Evolutionary conservation across 169 alveolate species (phyloP), one percentile per base, ranked within the genome.

Genomic region (Cryptosporidium felis): DNA sequence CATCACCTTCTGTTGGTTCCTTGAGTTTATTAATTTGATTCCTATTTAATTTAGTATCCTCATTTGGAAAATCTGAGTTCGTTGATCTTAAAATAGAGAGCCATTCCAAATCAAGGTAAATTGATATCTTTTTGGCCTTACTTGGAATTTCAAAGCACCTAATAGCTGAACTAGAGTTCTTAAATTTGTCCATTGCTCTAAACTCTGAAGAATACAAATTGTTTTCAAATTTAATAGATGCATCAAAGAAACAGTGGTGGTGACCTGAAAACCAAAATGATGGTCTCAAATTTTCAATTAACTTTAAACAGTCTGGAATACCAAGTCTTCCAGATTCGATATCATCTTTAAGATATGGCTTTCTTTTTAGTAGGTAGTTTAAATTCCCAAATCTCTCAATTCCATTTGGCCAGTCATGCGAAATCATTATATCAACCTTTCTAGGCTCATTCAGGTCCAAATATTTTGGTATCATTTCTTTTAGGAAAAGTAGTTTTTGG

Each of bases 361-460:
- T 95, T 28, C 62, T 91, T 60, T 89, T 82, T n/a, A 95, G 28
- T 6, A 95, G 88, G 5, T 82, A 91, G 38, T 90, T 89, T 16
- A 88, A 45, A 90, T 95, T 90, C 12, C 98, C 98, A 74, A 62
- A 90, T 46, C 88, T 81, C 56, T 92, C 94, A n/a, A 95, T 93
- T 21, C 93, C 94, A 32, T 66, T 80, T 34, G 99, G 99, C 99
- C 99, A 97, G 88, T 97, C 99, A 90, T 97, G 99, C 42, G 98
- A 91, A 80, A 96, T 56, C 88, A 97, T 92, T 6, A 97, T 91
- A 92, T 97, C 99, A 18, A 96, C 89, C 18, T 66, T 66, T 81
- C 66, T 38, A 1, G 16, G 3, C 23, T 38, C 63, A 40, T 2
- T 3, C 1, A 23, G 66, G 62, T 28, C 80, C 46, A 60, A 79